These are phyloP conservation scores for Imleria badia DNA, from an alignment of 768 basidiomycete genomes.

Conservation along the genomic window DNA sequence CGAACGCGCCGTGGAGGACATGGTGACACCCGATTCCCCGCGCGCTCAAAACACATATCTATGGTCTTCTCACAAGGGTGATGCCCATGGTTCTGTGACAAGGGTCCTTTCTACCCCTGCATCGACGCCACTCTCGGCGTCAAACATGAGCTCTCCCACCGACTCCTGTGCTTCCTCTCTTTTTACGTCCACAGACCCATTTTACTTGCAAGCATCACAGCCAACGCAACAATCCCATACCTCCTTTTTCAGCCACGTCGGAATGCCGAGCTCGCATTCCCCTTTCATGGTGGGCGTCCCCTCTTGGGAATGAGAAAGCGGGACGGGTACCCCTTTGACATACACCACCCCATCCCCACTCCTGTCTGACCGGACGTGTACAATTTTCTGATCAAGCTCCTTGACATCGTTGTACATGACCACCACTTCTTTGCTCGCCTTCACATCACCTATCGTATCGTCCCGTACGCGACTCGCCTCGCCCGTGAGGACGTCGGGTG, in stretches of 20 bases:
- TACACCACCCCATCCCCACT: not conserved
- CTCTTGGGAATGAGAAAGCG: constrained; percentile 21
- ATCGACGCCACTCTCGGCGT: constrained; percentile 10
- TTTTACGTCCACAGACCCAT: constrained; percentile 50
- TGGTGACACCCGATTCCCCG: constrained; percentile 38
- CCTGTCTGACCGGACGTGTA: constrained; percentile 7
- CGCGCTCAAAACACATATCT: constrained; percentile 20
- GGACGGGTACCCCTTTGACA: not conserved
- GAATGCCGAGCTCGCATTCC: constrained; percentile 38
- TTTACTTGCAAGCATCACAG: constrained; percentile 46
- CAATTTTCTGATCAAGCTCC: constrained; percentile 1
- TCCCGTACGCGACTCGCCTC: not conserved
- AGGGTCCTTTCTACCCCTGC: constrained; percentile 27
- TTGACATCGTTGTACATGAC: constrained; percentile 15
- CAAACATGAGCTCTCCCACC: constrained; percentile 20
- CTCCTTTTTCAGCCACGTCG: constrained; percentile 39
- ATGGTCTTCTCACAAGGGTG: constrained; percentile 23
- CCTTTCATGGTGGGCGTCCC: constrained; percentile 36
- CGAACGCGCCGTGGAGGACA: constrained; percentile 46
- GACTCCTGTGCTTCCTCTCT: constrained; percentile 29
- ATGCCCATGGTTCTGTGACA: constrained; percentile 11
- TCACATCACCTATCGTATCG: constrained; percentile 5
- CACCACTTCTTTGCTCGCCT: not conserved
- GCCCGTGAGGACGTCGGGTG: not conserved
- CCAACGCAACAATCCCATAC: constrained; percentile 32